A percentile compares a stretch with the other conserved stretches of the same genome.
Conservation (phyloP, 306 rosid species). For the Phaseolus lunatus region DNA sequence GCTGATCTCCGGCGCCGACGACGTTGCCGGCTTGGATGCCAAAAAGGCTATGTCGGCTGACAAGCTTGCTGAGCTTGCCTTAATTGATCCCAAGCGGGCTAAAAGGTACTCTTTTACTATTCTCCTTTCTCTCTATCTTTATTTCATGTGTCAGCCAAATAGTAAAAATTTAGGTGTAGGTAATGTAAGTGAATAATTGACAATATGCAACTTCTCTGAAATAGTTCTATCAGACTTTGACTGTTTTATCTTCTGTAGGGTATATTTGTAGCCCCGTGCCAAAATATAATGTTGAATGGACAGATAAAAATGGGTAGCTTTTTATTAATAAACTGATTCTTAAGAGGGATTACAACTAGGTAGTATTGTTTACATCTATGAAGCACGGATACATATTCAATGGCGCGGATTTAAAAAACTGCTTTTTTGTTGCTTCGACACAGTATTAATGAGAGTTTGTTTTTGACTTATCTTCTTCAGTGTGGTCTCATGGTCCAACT, state of each 20-base stretch:
- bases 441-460: too few relatives aligned
- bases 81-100: slow-evolving; percentile 88
- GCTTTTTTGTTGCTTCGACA: too few relatives aligned
- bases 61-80: slow-evolving; percentile 83
- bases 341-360: too few relatives aligned
- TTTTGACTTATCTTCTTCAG: too few relatives aligned
- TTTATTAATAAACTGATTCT: neutral
- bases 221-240: neutral
- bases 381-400: too few relatives aligned
- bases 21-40: slow-evolving; percentile 16
- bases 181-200: neutral
- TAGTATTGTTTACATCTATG: too few relatives aligned
- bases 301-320: neutral
- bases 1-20: slow-evolving; percentile 60
- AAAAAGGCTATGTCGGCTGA: slow-evolving; percentile 63
- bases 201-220: neutral
- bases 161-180: neutral
- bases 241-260: neutral
- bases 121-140: neutral
- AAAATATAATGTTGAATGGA: neutral
- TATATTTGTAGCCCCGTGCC: neutral
- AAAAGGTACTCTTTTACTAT: slow-evolving; percentile 59
- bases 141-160: neutral
- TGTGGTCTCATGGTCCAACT: too few relatives aligned
- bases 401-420: too few relatives aligned